Base-by-base conservation (phyloP, 176 grass and related monocot genomes). In the Avena insularis region DNA sequence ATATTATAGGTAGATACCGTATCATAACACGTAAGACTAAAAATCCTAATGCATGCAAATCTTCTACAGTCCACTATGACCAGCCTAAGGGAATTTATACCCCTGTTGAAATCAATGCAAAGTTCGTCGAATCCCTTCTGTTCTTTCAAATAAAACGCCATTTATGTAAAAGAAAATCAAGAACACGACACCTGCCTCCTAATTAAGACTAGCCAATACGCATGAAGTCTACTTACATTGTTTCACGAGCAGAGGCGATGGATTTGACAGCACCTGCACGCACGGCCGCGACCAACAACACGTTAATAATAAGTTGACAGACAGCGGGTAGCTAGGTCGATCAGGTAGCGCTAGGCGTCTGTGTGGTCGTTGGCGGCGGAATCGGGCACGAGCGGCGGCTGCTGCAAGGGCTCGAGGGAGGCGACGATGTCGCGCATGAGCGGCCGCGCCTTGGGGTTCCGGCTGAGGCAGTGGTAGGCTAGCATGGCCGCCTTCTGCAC, bases 341-440 rank as follows among this genome's bases (percentile, higher is more conserved):
- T 43, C 40, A 1, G 40, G 40, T 59, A 2, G 9, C 76, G 8
- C 59, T 27, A 43, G 11, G 25, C 1, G 73, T 49, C 0, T 82
- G 60, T 17, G 0, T 82, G 60, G 23, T 59, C 50, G 8, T 78
- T 43, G 40, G 40, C 17, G 17, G 79, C 14, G 15, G 15, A 21
- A n/a, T 17, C 64, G 16, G 35, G 43, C 45, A 20, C 1, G 45
- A 71, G 69, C 51, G 71, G 48, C 61, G 60, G 88, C 27, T 69
- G 50, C 85, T 91, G 86, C 4, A 98, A 90, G 20, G 93, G 96
- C 86, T 98, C 93, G 12, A 98, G 86, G 17, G 88, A 83, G 12
- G 90, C 88, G n/a, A 98, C 93, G 65, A 95, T 71, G 85, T 89
- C 81, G 64, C 90, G 91, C 96, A 95, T 98, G 8, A 91, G 84